Base-by-base conservation (phyloP, 2,329 filamentous ascomycete species). In the Pseudopyrenochaeta lycopersici region DNA sequence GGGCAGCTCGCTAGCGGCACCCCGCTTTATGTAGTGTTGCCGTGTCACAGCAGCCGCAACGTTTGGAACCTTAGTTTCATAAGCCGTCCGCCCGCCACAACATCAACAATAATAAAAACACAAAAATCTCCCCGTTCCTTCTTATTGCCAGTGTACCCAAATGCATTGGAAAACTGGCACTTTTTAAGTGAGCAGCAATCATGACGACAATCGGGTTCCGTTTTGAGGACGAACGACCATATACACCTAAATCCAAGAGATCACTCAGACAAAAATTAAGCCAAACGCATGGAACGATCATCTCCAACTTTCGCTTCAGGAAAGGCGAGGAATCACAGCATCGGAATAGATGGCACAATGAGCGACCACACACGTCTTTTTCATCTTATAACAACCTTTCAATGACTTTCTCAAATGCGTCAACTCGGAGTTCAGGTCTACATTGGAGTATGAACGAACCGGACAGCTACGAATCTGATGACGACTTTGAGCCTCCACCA, bases 171-270 rank as follows among this genome's bases (percentile, higher is more conserved):
- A 27, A 27, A 27, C 23, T n/a, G 9, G 9, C 23, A 27, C 4
- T 27, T 27, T 27, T 27, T 27, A 27, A 4, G 23, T 27, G 23
- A 27, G 23, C 23, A 9, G 4, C 23, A 27, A 5, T 42, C 40
- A 48, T 60, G 53, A 47, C 58, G 35, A 61, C 58, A 10, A 58
- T 62, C 9, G 58, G 53, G 4, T 27, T 27, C 23, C 23, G 23
- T 27, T 46, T 35, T 15, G 51, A 43, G 3, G 49, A 56, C 18
- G 23, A 27, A 27, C 45, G 27, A 39, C 55, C 3, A 40, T 53
- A 18, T 36, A 33, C 7, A 49, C 39, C n/a, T 49, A 58, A 7
- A 23, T 48, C 43, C 23, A 27, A 27, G 23, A 4, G 23, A 9
- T 27, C 23, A 4, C 9, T 27, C 23, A 5, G 4, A 27, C 23